phyloP scores from a whole-genome alignment of 192 early-diverging fungal species.

The Linnemannia hyalina region DNA sequence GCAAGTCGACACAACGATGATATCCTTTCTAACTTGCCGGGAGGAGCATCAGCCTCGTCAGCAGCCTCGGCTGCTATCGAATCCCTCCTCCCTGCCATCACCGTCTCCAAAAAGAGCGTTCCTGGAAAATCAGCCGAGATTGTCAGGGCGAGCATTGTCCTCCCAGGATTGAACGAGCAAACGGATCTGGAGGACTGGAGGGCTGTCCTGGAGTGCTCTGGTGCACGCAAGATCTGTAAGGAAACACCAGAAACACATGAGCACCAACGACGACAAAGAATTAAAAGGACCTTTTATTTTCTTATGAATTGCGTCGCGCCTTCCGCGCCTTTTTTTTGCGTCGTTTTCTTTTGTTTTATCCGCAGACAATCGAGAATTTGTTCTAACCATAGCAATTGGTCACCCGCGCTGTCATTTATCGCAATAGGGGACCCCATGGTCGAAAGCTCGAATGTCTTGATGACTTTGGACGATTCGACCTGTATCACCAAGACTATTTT shows the following conservation, averaged over 20 bases:
- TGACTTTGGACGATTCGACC: conserved; percentile 52
- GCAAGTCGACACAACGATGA: conserved; percentile 16
- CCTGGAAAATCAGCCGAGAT: conserved; percentile 58
- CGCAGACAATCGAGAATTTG: not conserved
- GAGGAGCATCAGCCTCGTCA: conserved; percentile 28
- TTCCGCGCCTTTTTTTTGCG: not conserved
- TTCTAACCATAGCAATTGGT: conserved; percentile 11
- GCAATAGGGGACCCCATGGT: conserved; percentile 57
- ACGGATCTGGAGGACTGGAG: conserved; percentile 59
- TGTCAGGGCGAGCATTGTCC: conserved; percentile 45
- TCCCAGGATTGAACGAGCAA: conserved; percentile 56
- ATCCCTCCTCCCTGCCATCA: conserved; percentile 41
- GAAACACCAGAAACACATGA: not conserved
- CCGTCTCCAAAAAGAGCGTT: conserved; percentile 50
- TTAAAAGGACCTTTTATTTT: not conserved
- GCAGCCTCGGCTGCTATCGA: conserved; percentile 54
- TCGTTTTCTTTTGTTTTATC: not conserved
- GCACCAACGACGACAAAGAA: not conserved
- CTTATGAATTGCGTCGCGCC: not conserved
- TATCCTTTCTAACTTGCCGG: conserved; percentile 9
- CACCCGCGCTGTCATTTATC: not conserved
- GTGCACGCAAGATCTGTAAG: conserved; percentile 56
- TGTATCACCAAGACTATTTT: conserved; percentile 57
- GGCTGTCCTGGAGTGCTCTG: conserved; percentile 52
- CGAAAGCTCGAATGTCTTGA: conserved; percentile 55